Percentiles rank a stretch among this genome's conserved stretches.
These are phyloP conservation scores for Solanum bukasovii DNA, from an alignment of 257 asterid genomes.

Conservation along the genomic window DNA sequence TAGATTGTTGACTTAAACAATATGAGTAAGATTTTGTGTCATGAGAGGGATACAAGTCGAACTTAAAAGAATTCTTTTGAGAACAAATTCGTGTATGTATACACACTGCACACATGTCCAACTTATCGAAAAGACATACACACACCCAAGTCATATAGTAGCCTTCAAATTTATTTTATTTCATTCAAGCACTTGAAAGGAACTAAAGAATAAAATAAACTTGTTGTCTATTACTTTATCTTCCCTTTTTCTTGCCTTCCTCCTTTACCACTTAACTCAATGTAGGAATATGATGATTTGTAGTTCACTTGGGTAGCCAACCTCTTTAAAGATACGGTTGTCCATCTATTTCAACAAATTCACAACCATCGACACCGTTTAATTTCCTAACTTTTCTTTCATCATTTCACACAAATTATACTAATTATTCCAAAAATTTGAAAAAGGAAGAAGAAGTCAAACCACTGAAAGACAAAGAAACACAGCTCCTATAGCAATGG, in stretches of 20 bases:
- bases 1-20: not conserved
- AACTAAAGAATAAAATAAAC: not conserved
- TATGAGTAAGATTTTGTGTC: not conserved
- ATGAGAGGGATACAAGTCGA: not conserved
- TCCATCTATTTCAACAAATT: not conserved
- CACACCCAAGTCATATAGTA: not conserved
- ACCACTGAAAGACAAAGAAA: not conserved
- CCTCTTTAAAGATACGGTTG: not conserved
- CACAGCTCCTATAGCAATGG: not conserved
- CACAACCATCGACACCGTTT: not conserved
- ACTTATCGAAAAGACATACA: not conserved
- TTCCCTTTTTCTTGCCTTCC: not conserved
- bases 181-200: not conserved
- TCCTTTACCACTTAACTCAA: not conserved
- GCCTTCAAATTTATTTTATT: not conserved
- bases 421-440: not conserved
- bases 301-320: not conserved
- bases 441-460: not conserved
- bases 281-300: not conserved
- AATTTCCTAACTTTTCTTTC: not conserved
- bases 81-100: not conserved
- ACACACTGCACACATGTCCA: too few species aligned
- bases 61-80: not conserved
- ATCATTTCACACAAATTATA: not conserved
- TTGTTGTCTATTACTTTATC: not conserved